Percentiles rank a stretch among this genome's conserved stretches.
phyloP scores from a whole-genome alignment of 495 filamentous ascomycete genomes.

The Penicillium lagena region DNA sequence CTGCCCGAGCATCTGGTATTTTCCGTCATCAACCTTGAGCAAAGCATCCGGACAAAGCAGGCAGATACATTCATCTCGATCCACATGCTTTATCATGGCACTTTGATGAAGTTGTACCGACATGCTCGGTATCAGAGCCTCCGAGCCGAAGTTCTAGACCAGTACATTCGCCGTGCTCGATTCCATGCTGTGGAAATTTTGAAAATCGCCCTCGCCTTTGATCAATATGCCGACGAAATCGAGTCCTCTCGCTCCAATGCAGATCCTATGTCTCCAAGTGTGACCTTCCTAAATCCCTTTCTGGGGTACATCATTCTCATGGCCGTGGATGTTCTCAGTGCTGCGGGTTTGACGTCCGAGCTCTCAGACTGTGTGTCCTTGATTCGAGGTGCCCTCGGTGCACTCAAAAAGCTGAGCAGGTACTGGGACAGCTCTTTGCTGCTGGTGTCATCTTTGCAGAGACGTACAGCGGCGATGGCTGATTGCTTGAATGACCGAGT shows the following conservation, averaged over 20 bases:
- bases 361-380: conserved; percentile 39
- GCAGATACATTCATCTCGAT: conserved; percentile 49
- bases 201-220: conserved; percentile 20
- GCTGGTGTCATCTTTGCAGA: conserved; percentile 21
- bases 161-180: conserved; percentile 32
- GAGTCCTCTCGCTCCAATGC: conserved; percentile 11
- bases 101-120: conserved; percentile 56
- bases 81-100: conserved; percentile 56
- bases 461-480: conserved; percentile 21
- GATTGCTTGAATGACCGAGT: conserved; percentile 20
- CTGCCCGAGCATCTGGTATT: conserved; percentile 42
- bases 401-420: conserved; percentile 21
- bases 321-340: conserved; percentile 42
- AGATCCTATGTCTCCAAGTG: conserved; percentile 7
- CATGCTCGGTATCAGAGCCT: conserved; percentile 41
- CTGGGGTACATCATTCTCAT: conserved; percentile 37
- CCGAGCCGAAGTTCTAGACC: conserved; percentile 17
- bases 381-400: conserved; percentile 37
- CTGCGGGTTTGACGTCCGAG: conserved; percentile 25
- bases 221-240: conserved; percentile 18
- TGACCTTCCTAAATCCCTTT: conserved; percentile 32
- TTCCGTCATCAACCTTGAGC: conserved; percentile 44
- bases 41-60: conserved; percentile 37
- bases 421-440: conserved; percentile 28
- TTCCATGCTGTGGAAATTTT: conserved; percentile 39